A percentile compares a stretch with the other conserved stretches of the same genome.
These are phyloP conservation scores for Ophiognomonia clavigignenti-juglandacearum DNA, from an alignment of 2,329 filamentous ascomycete genomes.

Conservation along the genomic window DNA sequence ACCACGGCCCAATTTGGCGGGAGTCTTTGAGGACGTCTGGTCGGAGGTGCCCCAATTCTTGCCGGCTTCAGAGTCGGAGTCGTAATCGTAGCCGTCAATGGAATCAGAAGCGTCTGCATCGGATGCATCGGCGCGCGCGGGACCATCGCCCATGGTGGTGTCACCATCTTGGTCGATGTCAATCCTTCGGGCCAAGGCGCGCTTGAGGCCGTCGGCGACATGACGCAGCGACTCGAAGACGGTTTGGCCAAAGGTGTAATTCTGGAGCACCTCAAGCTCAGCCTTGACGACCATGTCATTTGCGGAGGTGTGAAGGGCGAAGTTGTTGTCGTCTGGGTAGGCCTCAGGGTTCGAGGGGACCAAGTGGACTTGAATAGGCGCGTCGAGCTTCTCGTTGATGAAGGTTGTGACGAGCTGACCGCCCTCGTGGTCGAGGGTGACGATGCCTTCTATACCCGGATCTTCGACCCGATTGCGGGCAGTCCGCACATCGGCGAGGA, in stretches of 20 bases:
- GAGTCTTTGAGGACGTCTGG: background rate
- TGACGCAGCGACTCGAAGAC: conserved; percentile 44
- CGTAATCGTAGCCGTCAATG: conserved; percentile 18
- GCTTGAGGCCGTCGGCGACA: conserved; percentile 28
- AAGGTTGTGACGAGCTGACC: conserved; percentile 65
- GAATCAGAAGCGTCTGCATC: conserved; percentile 21
- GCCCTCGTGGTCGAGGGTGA: conserved; percentile 56
- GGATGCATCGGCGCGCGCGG: background rate
- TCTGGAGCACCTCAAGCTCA: conserved; percentile 40
- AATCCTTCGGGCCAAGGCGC: background rate
- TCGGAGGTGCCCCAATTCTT: conserved; percentile 28
- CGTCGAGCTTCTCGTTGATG: conserved; percentile 21
- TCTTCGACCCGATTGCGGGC: conserved; percentile 37
- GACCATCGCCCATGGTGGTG: conserved; percentile 24
- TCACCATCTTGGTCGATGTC: background rate
- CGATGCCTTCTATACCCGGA: conserved; percentile 31
- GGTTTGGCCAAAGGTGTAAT: conserved; percentile 36
- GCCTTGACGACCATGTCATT: conserved; percentile 25
- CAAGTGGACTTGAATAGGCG: conserved; percentile 31
- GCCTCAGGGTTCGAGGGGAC: conserved; percentile 30
- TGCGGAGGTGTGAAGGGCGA: conserved; percentile 39
- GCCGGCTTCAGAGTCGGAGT: conserved; percentile 25
- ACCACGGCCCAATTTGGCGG: conserved; percentile 8
- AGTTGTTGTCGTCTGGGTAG: conserved; percentile 34
- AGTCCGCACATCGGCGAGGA: conserved; percentile 51